A percentile compares a stretch with the other conserved stretches of the same genome.
Evolutionary conservation across 2,329 filamentous ascomycete species (phyloP).

Genomic region (Polychaeton citri): DNA sequence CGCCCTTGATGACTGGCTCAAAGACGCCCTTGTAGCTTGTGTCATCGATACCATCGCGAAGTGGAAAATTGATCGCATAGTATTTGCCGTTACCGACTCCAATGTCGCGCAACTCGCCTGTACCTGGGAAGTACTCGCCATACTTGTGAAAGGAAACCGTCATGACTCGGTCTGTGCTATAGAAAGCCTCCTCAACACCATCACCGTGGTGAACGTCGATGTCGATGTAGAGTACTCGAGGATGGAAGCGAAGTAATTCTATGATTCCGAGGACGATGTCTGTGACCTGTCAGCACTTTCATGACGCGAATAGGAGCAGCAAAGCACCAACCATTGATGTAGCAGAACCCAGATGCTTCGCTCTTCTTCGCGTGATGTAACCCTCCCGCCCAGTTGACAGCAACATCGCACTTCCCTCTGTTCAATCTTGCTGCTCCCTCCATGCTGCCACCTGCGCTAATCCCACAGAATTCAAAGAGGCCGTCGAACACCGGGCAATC

Average conservation of each 20-base stretch:
- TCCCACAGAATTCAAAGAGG: conserved; percentile 57
- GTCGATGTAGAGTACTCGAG: conserved; percentile 52
- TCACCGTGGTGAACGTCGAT: conserved; percentile 57
- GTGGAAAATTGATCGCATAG: conserved; percentile 56
- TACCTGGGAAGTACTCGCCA: conserved; percentile 59
- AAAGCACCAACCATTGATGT: conserved; percentile 32
- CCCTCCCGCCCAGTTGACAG: conserved; percentile 40
- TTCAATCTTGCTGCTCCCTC: conserved; percentile 57
- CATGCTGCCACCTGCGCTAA: conserved; percentile 57
- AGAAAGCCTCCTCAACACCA: conserved; percentile 59
- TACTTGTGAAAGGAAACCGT: conserved; percentile 62
- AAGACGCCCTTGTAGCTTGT: conserved; percentile 55
- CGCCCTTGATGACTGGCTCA: conserved; percentile 52
- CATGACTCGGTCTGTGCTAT: conserved; percentile 59
- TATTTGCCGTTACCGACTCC: conserved; percentile 54
- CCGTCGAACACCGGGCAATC: conserved; percentile 55
- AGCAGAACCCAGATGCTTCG: conserved; percentile 35
- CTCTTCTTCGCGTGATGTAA: conserved; percentile 37
- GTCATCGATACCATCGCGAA: conserved; percentile 57
- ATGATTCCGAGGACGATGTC: conserved; percentile 55
- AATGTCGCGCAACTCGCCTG: conserved; percentile 55
- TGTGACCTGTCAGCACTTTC: conserved; percentile 19
- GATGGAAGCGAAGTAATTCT: conserved; percentile 50
- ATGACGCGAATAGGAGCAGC: no score
- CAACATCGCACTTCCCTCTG: conserved; percentile 54